phyloP scores from a whole-genome alignment of 192 early-diverging fungal genomes.

The Dimargaris xerosporica region DNA sequence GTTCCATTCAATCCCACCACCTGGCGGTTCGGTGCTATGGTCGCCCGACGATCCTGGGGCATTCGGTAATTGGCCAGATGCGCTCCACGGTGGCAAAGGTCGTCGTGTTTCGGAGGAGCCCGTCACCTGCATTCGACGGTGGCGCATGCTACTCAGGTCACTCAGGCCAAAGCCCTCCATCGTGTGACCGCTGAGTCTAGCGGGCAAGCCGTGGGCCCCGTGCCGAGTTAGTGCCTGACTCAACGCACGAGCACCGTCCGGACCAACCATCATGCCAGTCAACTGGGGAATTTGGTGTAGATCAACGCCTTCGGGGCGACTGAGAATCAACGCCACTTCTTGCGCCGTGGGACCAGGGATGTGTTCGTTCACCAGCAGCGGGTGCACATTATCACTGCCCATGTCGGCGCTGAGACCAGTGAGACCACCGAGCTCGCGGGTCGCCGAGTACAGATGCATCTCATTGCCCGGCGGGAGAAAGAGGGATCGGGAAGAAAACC shows the following conservation, averaged over 20 bases:
- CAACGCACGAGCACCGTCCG: not conserved
- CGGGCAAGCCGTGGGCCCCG: not conserved
- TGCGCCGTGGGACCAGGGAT: not conserved
- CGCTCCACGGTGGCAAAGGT: not conserved
- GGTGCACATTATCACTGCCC: not conserved
- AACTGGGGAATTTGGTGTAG: not conserved
- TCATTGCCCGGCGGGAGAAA: too few species aligned
- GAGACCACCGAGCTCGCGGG: not conserved
- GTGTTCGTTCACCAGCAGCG: not conserved
- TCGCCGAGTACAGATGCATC: too few species aligned
- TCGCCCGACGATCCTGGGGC: not conserved
- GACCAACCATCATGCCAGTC: not conserved
- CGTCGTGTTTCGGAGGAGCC: not conserved
- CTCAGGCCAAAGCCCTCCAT: not conserved
- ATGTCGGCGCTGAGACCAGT: not conserved
- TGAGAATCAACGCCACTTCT: not conserved
- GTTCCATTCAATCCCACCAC: not conserved
- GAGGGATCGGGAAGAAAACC: too few species aligned
- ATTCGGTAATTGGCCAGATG: not conserved
- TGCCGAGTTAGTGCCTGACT: not conserved
- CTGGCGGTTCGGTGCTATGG: not conserved
- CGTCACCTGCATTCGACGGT: conserved; percentile 1
- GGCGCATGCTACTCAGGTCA: conserved; percentile 3
- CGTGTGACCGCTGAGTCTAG: conserved; percentile 6
- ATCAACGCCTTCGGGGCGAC: not conserved